Conservation (phyloP, 129 eudicot species). For the Sambucus nigra region DNA sequence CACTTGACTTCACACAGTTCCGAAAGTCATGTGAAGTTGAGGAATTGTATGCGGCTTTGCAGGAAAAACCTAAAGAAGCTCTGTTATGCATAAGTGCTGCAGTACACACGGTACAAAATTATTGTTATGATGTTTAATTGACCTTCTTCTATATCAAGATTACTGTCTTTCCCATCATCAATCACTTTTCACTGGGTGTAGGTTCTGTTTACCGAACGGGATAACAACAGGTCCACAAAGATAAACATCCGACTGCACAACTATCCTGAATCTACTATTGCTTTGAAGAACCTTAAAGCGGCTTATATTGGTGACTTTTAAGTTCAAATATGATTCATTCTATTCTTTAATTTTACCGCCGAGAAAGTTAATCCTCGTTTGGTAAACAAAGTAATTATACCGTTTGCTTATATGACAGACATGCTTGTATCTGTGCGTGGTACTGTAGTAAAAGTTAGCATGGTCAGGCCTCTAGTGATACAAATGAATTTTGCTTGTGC, state of each 20-base stretch:
- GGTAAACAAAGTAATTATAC: constrained; percentile 11
- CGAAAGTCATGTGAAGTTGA: constrained; percentile 38
- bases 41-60: constrained; percentile 40
- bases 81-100: constrained; percentile 81
- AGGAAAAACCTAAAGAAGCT: constrained; percentile 80
- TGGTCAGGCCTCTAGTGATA: constrained; percentile 79
- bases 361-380: background rate
- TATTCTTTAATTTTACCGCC: background rate
- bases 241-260: constrained; percentile 83
- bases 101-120: constrained; percentile 55
- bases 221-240: constrained; percentile 27
- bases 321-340: background rate
- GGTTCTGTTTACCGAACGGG: constrained; percentile 28
- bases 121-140: background rate
- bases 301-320: constrained; percentile 70
- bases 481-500: constrained; percentile 71
- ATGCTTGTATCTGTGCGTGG: constrained; percentile 89
- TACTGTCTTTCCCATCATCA: background rate
- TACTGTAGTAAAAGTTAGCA: constrained; percentile 85
- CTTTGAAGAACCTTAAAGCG: constrained; percentile 90
- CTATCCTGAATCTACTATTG: constrained; percentile 70
- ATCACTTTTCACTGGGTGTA: constrained; percentile 7
- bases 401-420: constrained; percentile 33
- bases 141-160: background rate
- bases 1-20: constrained; percentile 79